Conservation (phyloP, 331 rosid genomes). For the Pyrus hybrid region DNA sequence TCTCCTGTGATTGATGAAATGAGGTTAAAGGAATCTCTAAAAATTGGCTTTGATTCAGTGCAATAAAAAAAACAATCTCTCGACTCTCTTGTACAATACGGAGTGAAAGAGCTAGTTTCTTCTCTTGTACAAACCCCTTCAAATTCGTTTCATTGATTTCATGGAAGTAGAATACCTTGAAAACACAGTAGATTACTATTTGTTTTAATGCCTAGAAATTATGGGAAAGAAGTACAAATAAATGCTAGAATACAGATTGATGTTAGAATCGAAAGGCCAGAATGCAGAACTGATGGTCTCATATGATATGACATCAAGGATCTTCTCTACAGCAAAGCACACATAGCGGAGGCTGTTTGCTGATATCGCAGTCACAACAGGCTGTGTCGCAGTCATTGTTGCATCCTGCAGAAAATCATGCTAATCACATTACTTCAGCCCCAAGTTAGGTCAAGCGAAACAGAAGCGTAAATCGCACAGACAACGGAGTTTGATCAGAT, state of each 20-base stretch:
- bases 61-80: neutral
- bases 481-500: neutral
- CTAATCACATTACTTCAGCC: neutral
- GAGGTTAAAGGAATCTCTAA: constrained; percentile 3
- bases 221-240: neutral
- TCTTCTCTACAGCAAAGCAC: constrained; percentile 65
- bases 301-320: constrained; percentile 22
- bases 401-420: constrained; percentile 52
- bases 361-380: constrained; percentile 69
- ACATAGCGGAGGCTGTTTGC: constrained; percentile 64
- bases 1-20: constrained; percentile 14
- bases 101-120: neutral
- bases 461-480: neutral
- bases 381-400: constrained; percentile 76
- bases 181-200: neutral
- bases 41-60: neutral
- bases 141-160: neutral
- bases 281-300: neutral
- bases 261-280: neutral
- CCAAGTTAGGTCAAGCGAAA: neutral
- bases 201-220: neutral
- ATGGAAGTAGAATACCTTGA: neutral
- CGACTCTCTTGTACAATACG: neutral
- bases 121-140: neutral
- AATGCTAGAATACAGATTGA: neutral